Percentiles rank a stretch among this genome's conserved stretches.
These are phyloP conservation scores for Aspergillus pseudoviridinutans DNA, from an alignment of 2,329 filamentous ascomycete genomes.

Conservation along the genomic window DNA sequence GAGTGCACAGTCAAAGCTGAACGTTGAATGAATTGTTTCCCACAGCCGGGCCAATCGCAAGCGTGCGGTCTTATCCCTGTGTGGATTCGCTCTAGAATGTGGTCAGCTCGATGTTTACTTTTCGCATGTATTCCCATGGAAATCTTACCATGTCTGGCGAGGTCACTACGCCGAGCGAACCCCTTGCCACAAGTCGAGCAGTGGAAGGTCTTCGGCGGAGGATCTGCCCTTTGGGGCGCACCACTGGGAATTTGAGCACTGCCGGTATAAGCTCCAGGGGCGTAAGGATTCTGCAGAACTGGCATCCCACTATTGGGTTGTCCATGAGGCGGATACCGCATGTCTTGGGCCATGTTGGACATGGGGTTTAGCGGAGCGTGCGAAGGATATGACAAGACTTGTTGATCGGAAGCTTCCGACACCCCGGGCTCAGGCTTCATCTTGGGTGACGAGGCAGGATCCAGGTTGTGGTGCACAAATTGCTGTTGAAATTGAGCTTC, in stretches of 20 bases:
- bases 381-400: conserved; percentile 56
- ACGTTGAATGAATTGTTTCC: conserved; percentile 95
- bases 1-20: conserved; percentile 93
- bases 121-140: not conserved
- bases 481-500: conserved; percentile 44
- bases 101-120: not conserved
- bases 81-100: conserved; percentile 78
- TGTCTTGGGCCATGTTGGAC: conserved; percentile 48
- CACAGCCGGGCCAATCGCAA: conserved; percentile 83
- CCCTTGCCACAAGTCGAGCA: conserved; percentile 88
- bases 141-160: conserved; percentile 82
- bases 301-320: conserved; percentile 51
- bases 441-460: conserved; percentile 46
- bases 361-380: conserved; percentile 52
- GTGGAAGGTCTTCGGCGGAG: conserved; percentile 70
- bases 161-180: conserved; percentile 89
- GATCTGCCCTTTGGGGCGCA: conserved; percentile 43
- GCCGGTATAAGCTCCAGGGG: conserved; percentile 46
- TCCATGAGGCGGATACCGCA: conserved; percentile 53
- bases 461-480: conserved; percentile 37
- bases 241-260: conserved; percentile 45
- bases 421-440: conserved; percentile 57
- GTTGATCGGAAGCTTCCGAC: conserved; percentile 53
- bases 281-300: conserved; percentile 53
- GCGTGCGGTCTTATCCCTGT: conserved; percentile 86